These are phyloP conservation scores for Lathyrus sativus DNA, from an alignment of 306 rosid species.

Conservation along the genomic window DNA sequence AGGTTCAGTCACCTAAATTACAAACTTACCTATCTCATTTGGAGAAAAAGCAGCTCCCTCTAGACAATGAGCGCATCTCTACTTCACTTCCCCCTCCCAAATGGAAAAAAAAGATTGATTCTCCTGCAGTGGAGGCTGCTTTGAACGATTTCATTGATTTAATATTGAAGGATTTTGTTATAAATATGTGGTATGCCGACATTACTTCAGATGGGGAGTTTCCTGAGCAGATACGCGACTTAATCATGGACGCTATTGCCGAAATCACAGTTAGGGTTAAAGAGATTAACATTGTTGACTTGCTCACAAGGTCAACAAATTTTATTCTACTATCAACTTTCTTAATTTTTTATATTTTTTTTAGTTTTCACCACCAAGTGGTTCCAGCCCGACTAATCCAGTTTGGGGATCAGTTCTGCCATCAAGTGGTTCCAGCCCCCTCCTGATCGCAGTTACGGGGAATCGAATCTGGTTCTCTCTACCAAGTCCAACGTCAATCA, in stretches of 20 bases:
- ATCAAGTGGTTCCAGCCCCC: no score
- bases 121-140: constrained; percentile 82
- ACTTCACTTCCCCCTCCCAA: constrained; percentile 54
- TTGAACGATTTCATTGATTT: constrained; percentile 71
- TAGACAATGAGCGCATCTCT: constrained; percentile 68
- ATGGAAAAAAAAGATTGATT: constrained; percentile 89
- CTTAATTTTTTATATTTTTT: background rate
- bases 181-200: constrained; percentile 87
- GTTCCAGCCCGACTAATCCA: no score
- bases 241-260: constrained; percentile 89
- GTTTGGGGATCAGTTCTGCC: no score
- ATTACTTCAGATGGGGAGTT: constrained; percentile 85
- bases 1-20: constrained; percentile 52
- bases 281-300: constrained; percentile 88
- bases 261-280: constrained; percentile 80
- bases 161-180: constrained; percentile 86
- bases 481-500: no score
- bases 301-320: constrained; percentile 66
- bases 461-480: no score
- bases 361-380: no score
- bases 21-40: constrained; percentile 79
- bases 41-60: constrained; percentile 82
- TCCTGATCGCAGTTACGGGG: no score
- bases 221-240: constrained; percentile 72
- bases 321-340: background rate